A percentile compares a stretch with the other conserved stretches of the same genome.
Evolutionary conservation across 371 early-diverging fungal species (phyloP).

Genomic region (Coemansia linderi): DNA sequence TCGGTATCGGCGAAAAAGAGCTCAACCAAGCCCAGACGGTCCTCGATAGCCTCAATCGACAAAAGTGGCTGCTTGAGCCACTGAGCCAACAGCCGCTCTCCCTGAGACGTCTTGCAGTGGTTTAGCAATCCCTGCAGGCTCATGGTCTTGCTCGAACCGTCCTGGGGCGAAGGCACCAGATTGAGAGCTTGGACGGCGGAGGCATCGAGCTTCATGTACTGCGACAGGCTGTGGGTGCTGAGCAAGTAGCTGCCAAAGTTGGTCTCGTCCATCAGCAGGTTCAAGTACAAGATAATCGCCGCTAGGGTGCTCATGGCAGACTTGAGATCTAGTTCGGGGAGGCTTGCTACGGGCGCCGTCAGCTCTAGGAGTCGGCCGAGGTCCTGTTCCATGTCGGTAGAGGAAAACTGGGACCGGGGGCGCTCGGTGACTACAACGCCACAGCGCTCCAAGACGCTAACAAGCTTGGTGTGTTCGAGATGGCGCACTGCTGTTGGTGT

Average conservation of each 20-base stretch:
- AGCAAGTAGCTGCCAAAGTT: constrained; percentile 76
- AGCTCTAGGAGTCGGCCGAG: constrained; percentile 75
- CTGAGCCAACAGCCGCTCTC: constrained; percentile 81
- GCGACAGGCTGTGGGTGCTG: constrained; percentile 73
- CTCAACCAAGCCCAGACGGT: constrained; percentile 79
- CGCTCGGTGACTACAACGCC: constrained; percentile 73
- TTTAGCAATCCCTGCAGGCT: constrained; percentile 85
- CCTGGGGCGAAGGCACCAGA: constrained; percentile 76
- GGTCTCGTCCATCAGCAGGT: constrained; percentile 72
- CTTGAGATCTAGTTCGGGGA: constrained; percentile 81
- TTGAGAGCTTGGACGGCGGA: constrained; percentile 89
- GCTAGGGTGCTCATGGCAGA: constrained; percentile 77
- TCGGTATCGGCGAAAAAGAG: constrained; percentile 71
- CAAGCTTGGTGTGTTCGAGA: constrained; percentile 70
- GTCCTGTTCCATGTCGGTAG: constrained; percentile 82
- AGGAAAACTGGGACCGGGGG: constrained; percentile 56
- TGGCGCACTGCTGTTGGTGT: constrained; percentile 61
- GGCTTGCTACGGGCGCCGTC: constrained; percentile 65
- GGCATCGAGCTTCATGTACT: constrained; percentile 91
- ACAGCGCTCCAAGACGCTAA: constrained; percentile 70
- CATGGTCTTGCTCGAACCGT: constrained; percentile 77
- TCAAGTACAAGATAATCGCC: constrained; percentile 73
- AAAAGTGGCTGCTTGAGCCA: constrained; percentile 96
- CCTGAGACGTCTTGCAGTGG: constrained; percentile 89
- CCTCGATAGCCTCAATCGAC: constrained; percentile 72